phyloP scores from a whole-genome alignment of 805 yeast genomes.

The Lachancea quebecensis region DNA sequence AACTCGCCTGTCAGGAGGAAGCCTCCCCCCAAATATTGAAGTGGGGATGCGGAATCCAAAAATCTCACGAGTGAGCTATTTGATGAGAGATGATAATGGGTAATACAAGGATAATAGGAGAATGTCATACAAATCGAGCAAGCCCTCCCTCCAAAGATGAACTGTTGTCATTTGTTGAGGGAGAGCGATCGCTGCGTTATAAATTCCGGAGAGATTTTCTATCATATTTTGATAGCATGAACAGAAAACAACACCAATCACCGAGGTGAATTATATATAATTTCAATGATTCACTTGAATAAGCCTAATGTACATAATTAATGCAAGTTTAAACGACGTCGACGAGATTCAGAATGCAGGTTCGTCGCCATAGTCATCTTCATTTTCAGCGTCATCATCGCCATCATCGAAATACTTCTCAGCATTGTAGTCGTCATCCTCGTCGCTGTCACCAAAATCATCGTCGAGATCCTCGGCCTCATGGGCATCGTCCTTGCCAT shows the following conservation, averaged over 20 bases:
- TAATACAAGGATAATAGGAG: no score
- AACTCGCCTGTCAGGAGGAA: conserved; percentile 19
- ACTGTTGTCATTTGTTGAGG: no score
- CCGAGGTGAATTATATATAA: no score
- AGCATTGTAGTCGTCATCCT: conserved; percentile 58
- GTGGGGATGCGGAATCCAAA: not conserved
- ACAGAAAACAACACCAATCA: no score
- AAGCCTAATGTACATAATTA: not conserved
- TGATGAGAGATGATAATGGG: no score
- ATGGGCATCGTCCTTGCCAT: conserved; percentile 24
- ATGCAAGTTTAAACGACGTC: not conserved
- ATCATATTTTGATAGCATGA: no score
- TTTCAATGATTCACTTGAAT: no score
- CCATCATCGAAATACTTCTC: conserved; percentile 61
- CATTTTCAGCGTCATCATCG: conserved; percentile 42
- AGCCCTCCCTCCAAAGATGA: no score
- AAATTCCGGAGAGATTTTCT: no score
- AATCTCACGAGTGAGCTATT: no score
- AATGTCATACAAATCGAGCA: no score
- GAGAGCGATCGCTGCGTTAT: no score
- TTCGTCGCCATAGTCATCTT: conserved; percentile 49
- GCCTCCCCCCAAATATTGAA: conserved; percentile 17
- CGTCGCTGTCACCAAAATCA: conserved; percentile 50
- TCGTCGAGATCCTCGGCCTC: conserved; percentile 47
- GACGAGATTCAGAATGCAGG: conserved; percentile 43